Conservation (phyloP, 2,329 filamentous ascomycete genomes). For the Fusarium denticulatum region DNA sequence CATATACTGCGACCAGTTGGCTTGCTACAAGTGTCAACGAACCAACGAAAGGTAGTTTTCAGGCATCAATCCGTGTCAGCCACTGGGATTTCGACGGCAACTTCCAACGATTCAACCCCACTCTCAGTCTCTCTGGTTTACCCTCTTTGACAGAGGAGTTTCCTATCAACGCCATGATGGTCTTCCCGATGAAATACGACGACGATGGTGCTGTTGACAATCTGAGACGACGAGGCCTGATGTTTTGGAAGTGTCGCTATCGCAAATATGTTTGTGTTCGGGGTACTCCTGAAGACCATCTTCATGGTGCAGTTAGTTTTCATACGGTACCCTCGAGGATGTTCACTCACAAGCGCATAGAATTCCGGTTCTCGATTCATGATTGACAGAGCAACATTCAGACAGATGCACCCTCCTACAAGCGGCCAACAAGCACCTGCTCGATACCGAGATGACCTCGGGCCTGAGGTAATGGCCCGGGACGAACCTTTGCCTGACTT, state of each 20-base stretch:
- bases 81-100: not conserved
- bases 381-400: not conserved
- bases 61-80: rapidly evolving
- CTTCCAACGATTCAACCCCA: not conserved
- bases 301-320: rapidly evolving
- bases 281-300: not conserved
- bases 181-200: not conserved
- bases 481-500: not conserved
- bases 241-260: not conserved
- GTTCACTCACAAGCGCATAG: rapidly evolving
- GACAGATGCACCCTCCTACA: not conserved
- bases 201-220: rapidly evolving
- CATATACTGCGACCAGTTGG: not conserved
- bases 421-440: rapidly evolving
- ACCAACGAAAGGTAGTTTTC: not conserved
- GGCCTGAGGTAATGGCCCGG: not conserved
- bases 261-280: not conserved
- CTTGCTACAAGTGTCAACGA: rapidly evolving
- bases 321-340: rapidly evolving
- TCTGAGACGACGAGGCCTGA: not conserved
- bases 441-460: rapidly evolving
- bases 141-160: not conserved
- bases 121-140: rapidly evolving
- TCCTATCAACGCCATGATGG: not conserved
- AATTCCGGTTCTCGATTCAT: not conserved